phyloP scores from a whole-genome alignment of 2,329 filamentous ascomycete genomes.

The Fusarium succisae region DNA sequence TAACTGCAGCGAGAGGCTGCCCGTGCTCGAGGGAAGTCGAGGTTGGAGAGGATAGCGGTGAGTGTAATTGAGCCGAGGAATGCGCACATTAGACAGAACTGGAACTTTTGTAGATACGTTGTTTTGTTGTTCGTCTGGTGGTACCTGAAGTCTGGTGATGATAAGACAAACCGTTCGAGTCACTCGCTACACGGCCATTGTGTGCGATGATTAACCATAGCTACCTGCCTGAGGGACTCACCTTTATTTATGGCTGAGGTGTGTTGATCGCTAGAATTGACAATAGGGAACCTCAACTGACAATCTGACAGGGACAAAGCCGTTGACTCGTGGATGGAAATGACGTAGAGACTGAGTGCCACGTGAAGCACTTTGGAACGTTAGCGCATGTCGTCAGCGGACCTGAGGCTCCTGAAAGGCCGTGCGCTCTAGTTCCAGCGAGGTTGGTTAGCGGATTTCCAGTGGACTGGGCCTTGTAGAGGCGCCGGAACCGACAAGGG shows the following conservation, averaged over 20 bases:
- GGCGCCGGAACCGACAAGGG: slow-evolving; percentile 26
- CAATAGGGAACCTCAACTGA: background rate
- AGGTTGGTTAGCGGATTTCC: slow-evolving; percentile 11
- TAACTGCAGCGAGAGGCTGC: slow-evolving; percentile 12
- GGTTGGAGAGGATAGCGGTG: slow-evolving; percentile 12
- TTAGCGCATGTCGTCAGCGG: slow-evolving; percentile 36
- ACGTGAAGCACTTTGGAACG: slow-evolving; percentile 21
- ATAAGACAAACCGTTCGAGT: background rate
- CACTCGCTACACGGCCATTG: background rate
- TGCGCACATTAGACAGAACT: background rate
- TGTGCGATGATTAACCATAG: background rate
- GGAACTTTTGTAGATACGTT: slow-evolving; percentile 20
- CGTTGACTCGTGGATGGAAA: slow-evolving; percentile 7
- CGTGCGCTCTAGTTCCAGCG: slow-evolving; percentile 11
- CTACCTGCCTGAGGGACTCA: background rate
- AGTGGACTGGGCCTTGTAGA: slow-evolving; percentile 13
- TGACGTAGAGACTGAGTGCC: slow-evolving; percentile 26
- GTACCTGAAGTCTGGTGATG: slow-evolving; percentile 22
- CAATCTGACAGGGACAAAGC: background rate
- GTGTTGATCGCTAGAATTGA: background rate
- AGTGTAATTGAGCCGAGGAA: slow-evolving; percentile 2
- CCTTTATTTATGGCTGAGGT: background rate
- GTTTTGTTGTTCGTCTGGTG: slow-evolving; percentile 10
- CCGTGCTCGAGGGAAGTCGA: background rate
- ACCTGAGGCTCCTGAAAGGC: slow-evolving; percentile 19